phyloP scores from a whole-genome alignment of 2,329 filamentous ascomycete species.

The Diaporthe ilicicola region DNA sequence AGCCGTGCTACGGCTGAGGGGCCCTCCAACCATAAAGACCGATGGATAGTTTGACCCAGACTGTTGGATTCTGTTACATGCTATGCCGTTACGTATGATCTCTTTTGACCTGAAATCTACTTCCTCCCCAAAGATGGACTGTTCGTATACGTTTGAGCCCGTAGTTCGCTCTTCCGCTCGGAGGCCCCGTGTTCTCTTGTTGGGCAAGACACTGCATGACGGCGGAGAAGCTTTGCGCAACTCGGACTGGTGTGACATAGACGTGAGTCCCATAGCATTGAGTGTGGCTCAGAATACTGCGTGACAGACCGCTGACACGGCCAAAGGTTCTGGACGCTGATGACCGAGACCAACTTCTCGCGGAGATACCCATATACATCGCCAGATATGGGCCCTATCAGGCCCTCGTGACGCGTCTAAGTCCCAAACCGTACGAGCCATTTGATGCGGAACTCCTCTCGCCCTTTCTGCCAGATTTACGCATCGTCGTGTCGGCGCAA shows the following conservation, averaged over 20 bases:
- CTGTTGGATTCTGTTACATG: not conserved
- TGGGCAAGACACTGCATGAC: slow-evolving; percentile 18
- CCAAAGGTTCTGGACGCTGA: slow-evolving; percentile 12
- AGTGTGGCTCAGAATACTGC: not conserved
- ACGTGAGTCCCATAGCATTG: slow-evolving; percentile 1
- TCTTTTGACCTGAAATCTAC: not conserved
- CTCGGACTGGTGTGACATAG: not conserved
- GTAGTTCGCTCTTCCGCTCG: not conserved
- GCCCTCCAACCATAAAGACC: not conserved
- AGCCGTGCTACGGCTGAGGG: not conserved
- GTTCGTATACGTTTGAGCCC: not conserved
- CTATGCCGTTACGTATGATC: not conserved
- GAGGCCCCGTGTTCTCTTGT: slow-evolving; percentile 4
- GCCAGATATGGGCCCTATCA: slow-evolving; percentile 4
- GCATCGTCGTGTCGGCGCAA: slow-evolving; percentile 18
- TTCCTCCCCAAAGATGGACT: not conserved
- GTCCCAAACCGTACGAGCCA: slow-evolving; percentile 17
- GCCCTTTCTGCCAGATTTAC: slow-evolving; percentile 2
- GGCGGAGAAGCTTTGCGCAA: slow-evolving; percentile 19
- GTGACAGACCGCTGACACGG: not conserved
- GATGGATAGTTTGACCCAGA: not conserved
- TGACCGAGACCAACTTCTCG: slow-evolving; percentile 4
- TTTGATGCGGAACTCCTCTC: slow-evolving; percentile 20
- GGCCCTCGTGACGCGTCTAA: slow-evolving; percentile 10
- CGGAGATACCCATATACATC: not conserved